These are phyloP conservation scores for Botrytis porri DNA, from an alignment of 2,329 filamentous ascomycete genomes.

Conservation along the genomic window DNA sequence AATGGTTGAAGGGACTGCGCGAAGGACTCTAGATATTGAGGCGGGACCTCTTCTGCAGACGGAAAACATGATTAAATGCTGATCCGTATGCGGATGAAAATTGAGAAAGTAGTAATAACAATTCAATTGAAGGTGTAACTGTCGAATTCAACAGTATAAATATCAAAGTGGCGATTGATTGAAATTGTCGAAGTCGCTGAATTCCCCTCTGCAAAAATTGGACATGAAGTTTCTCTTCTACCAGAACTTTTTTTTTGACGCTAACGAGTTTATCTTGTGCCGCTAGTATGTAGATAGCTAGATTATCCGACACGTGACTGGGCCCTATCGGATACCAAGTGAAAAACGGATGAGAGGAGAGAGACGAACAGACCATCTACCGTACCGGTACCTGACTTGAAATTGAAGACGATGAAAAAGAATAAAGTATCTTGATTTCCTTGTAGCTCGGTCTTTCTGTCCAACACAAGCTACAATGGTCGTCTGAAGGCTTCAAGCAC, in stretches of 20 bases:
- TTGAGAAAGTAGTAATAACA: conserved; percentile 16
- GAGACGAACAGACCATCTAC: background rate
- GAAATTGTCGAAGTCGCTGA: conserved; percentile 6
- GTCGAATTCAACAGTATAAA: conserved; percentile 11
- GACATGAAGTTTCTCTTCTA: background rate
- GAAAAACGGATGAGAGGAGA: background rate
- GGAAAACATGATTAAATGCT: conserved; percentile 34
- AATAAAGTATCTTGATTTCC: background rate
- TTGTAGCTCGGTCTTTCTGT: background rate
- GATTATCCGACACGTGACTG: rapidly evolving
- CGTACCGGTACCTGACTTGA: background rate
- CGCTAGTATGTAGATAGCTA: background rate
- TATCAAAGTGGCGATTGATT: conserved; percentile 23
- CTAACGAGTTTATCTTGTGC: conserved; percentile 1
- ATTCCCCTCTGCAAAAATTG: background rate
- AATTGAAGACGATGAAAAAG: background rate
- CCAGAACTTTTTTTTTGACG: conserved; percentile 11
- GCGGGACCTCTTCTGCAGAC: conserved; percentile 37
- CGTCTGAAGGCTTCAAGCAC: background rate
- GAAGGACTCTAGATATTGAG: conserved; percentile 36
- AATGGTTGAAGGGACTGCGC: conserved; percentile 27
- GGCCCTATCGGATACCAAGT: background rate
- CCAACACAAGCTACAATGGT: background rate
- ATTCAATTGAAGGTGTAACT: background rate
- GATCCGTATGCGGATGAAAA: conserved; percentile 20